Evolutionary conservation across 805 yeast genomes (phyloP).

Genomic region (Metschnikowia dekortorum): DNA sequence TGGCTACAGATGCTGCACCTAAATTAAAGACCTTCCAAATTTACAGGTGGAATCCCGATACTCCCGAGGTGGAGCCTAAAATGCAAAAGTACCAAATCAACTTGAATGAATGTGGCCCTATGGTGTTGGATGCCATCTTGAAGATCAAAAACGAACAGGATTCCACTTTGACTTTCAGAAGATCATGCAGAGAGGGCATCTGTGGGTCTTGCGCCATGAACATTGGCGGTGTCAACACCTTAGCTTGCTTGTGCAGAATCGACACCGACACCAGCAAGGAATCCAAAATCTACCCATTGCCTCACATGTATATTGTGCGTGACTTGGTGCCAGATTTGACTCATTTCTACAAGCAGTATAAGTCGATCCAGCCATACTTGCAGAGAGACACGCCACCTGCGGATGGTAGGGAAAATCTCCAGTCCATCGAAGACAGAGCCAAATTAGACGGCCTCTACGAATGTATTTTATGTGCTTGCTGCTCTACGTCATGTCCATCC

Average conservation of each 20-base stretch:
- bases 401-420: constrained; percentile 91
- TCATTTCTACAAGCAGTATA: constrained; percentile 96
- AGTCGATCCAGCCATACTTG: constrained; percentile 94
- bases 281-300: constrained; percentile 89
- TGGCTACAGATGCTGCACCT: constrained; percentile 43
- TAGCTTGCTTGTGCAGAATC: constrained; percentile 94
- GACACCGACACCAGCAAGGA: constrained; percentile 73
- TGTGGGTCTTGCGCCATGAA: constrained; percentile 99
- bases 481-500: constrained; percentile 98
- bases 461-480: constrained; percentile 97
- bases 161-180: constrained; percentile 89
- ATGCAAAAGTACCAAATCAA: constrained; percentile 82
- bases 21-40: constrained; percentile 81
- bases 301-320: constrained; percentile 96
- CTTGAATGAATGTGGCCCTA: constrained; percentile 91
- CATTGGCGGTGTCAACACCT: constrained; percentile 94
- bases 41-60: constrained; percentile 98
- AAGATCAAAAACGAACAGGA: constrained; percentile 97
- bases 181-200: constrained; percentile 99
- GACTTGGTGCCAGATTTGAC: constrained; percentile 98
- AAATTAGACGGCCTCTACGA: constrained; percentile 96
- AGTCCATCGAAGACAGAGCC: constrained; percentile 87
- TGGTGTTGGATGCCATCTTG: constrained; percentile 91
- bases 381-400: constrained; percentile 77
- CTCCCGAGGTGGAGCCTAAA: constrained; percentile 86